Conservation (phyloP, 176 grass and related monocot genomes). For the Saccharum officinarum region DNA sequence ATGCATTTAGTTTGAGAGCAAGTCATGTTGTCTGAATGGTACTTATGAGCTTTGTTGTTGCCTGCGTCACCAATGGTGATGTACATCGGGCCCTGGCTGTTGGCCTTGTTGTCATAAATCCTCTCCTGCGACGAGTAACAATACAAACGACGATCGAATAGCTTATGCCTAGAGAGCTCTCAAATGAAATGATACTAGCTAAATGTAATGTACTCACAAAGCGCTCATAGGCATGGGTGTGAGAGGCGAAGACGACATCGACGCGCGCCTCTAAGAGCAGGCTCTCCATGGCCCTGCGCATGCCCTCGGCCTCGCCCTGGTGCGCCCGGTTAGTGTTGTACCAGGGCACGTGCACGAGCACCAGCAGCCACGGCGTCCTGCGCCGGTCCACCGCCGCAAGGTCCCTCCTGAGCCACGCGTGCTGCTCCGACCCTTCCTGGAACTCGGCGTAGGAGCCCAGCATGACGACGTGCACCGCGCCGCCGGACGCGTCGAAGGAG, state of each 20-base stretch:
- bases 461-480: constrained; percentile 56
- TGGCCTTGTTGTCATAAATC: constrained; percentile 41
- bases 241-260: constrained; percentile 53
- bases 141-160: not conserved
- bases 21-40: not conserved
- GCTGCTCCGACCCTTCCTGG: constrained; percentile 50
- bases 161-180: no score
- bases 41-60: constrained; percentile 60
- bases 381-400: constrained; percentile 46
- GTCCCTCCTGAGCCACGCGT: constrained; percentile 58
- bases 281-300: constrained; percentile 54
- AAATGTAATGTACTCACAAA: no score
- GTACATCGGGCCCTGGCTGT: constrained; percentile 55
- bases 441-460: constrained; percentile 63
- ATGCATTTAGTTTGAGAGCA: not conserved
- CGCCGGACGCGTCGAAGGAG: constrained; percentile 51
- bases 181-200: no score
- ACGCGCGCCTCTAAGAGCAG: constrained; percentile 55
- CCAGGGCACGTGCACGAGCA: constrained; percentile 64
- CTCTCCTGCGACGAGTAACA: constrained; percentile 30
- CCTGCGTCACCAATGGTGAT: constrained; percentile 80
- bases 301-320: constrained; percentile 43
- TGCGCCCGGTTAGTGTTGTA: constrained; percentile 74
- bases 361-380: constrained; percentile 61
- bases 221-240: no score